A percentile compares a stretch with the other conserved stretches of the same genome.
Evolutionary conservation across 2,329 filamentous ascomycete species (phyloP).

Genomic region (Cladorrhinum sp.): DNA sequence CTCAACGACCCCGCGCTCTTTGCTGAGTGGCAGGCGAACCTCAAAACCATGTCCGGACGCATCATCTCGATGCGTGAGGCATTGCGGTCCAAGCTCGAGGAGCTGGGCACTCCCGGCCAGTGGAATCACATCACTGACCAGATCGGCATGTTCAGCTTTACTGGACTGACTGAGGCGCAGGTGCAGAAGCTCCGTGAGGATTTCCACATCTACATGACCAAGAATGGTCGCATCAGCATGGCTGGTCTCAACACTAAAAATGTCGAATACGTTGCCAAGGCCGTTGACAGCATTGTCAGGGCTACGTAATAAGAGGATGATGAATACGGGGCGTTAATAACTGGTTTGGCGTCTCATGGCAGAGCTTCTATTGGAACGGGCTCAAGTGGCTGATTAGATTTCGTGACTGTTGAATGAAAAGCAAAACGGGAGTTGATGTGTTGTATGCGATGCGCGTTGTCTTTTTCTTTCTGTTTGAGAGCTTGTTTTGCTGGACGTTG

Average conservation of each 20-base stretch:
- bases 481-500: neutral
- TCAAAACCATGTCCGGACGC: conserved; percentile 89
- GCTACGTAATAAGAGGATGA: conserved; percentile 35
- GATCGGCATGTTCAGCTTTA: conserved; percentile 99
- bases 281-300: conserved; percentile 79
- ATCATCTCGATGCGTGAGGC: conserved; percentile 88
- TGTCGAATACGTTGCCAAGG: conserved; percentile 87
- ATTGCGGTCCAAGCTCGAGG: conserved; percentile 76
- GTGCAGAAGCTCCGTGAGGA: conserved; percentile 67
- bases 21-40: conserved; percentile 86
- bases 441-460: neutral
- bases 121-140: conserved; percentile 99
- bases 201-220: conserved; percentile 85
- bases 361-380: no score
- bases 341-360: no score
- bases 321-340: neutral
- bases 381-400: no score
- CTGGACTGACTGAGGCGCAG: conserved; percentile 71
- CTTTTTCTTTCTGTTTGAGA: neutral
- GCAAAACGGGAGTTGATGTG: neutral
- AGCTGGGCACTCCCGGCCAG: conserved; percentile 77
- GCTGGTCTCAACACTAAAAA: conserved; percentile 93
- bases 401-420: no score
- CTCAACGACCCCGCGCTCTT: conserved; percentile 82
- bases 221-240: conserved; percentile 98